Evolutionary conservation across 495 filamentous ascomycete species (phyloP).

Genomic region (Thermochaetoides thermophila): DNA sequence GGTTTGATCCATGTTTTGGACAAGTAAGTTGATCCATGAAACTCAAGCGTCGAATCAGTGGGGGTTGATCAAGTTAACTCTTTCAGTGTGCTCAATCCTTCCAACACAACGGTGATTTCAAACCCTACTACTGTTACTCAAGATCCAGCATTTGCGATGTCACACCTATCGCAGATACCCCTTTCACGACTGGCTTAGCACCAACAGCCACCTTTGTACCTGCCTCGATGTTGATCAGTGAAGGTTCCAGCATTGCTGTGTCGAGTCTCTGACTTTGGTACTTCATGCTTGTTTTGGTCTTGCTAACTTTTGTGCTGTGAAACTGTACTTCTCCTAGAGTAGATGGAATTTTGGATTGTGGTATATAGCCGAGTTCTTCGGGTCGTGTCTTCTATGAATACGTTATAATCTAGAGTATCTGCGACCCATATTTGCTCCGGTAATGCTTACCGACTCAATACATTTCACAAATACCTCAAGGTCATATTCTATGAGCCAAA

Average conservation of each 20-base stretch:
- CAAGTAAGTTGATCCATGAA: slow-evolving; percentile 14
- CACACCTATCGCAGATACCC: slow-evolving; percentile 10
- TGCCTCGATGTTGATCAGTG: slow-evolving; percentile 13
- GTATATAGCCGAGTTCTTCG: too few relatives aligned
- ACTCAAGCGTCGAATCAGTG: neutral
- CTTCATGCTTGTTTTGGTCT: too few relatives aligned
- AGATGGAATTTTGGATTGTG: too few relatives aligned
- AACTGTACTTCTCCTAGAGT: neutral
- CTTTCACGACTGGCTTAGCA: slow-evolving; percentile 28
- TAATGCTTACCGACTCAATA: too few relatives aligned
- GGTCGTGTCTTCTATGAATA: too few relatives aligned
- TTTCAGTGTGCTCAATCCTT: slow-evolving; percentile 16
- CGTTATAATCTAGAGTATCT: too few relatives aligned
- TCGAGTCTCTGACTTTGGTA: too few relatives aligned
- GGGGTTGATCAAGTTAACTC: neutral
- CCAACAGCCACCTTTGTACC: slow-evolving; percentile 25
- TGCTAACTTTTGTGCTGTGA: neutral
- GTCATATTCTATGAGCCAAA: too few relatives aligned
- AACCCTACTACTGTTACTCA: slow-evolving; percentile 19
- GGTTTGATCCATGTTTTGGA: slow-evolving; percentile 42
- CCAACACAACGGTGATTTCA: slow-evolving; percentile 15
- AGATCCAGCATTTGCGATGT: slow-evolving; percentile 25
- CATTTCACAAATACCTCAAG: too few relatives aligned
- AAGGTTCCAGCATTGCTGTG: too few relatives aligned
- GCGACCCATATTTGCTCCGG: too few relatives aligned